Base-by-base conservation (phyloP, 108 stramenopile genomes). In the Cyclotella choctawhatcheeana region DNA sequence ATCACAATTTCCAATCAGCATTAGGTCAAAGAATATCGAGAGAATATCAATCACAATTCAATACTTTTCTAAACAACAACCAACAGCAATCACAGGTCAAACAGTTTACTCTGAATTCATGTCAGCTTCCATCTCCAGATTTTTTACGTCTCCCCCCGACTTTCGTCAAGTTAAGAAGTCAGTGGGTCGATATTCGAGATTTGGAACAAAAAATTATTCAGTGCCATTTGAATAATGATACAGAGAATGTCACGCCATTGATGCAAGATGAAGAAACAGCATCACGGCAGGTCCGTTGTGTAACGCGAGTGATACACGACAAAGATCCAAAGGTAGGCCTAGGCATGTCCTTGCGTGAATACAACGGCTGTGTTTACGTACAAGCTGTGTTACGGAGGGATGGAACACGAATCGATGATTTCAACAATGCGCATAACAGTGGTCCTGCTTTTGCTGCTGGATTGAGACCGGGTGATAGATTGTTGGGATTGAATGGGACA, bases 401-500 rank as follows among this genome's bases (percentile, higher is more conserved):
- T 72, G 82, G 76, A 32, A 48, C 78, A 4, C 66, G 66, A 50
- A 64, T 82, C 22, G 58, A 77, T 22, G 29, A 64, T 44, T 48
- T 43, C 32, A 31, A 45, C 5, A 51, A 55, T 13, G 54, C 21
- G n/a, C 55, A 2, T 55, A 35, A 45, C 51, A 55, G 43, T 30
- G 85, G 90, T 67, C 88, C 89, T 29, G 86, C 85, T 30, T 73
- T 47, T 44, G n/a, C 18, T 18, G 85, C 84, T 7, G 90, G 85
- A 18, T 82, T 94, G 21, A 62, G 35, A 0, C 84, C 76, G n/a
- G 88, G 84, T 10, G 90, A 92, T 82, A 63, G 69, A 13, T 34
- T 94, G 30, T 40, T 94, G 30, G 93, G 93, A 2, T 70, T 92
- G 60, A 92, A 94, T 73, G 93, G 93, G n/a, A 45, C 33, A 0